A percentile compares a stretch with the other conserved stretches of the same genome.
phyloP scores from a whole-genome alignment of 2,329 filamentous ascomycete genomes.

The Sarocladium strictum region DNA sequence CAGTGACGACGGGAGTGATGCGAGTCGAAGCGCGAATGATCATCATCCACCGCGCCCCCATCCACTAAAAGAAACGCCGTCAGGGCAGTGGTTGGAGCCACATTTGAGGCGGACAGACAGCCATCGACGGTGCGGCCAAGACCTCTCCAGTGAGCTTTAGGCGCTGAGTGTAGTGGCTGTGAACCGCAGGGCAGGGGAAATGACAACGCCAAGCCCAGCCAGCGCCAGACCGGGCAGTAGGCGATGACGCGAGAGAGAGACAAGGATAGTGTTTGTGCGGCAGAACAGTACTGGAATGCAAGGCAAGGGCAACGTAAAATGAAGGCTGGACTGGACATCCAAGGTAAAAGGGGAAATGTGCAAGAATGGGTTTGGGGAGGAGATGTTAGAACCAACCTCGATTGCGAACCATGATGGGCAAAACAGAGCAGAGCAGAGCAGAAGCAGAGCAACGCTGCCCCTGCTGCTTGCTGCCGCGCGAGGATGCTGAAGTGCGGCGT shows the following conservation, averaged over 20 bases:
- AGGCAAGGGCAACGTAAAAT: neutral
- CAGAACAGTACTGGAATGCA: neutral
- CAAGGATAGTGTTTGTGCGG: neutral
- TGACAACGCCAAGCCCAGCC: too few relatives aligned
- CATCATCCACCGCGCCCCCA: neutral
- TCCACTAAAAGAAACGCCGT: neutral
- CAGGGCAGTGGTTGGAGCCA: neutral
- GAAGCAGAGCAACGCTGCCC: constrained; percentile 1
- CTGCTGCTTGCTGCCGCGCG: neutral
- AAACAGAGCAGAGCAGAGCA: neutral
- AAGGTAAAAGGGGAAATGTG: neutral
- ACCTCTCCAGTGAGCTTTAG: too few relatives aligned
- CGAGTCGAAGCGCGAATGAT: neutral
- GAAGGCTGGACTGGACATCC: neutral
- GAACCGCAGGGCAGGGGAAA: too few relatives aligned
- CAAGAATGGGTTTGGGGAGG: too few relatives aligned
- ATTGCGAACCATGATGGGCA: constrained; percentile 45
- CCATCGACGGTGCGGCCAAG: too few relatives aligned
- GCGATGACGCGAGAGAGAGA: constrained; percentile 1
- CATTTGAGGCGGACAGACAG: neutral
- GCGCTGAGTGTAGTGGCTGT: too few relatives aligned
- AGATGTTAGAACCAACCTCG: constrained; percentile 43
- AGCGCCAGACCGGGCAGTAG: neutral
- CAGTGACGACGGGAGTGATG: neutral
- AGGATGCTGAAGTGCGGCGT: neutral